Base-by-base conservation (phyloP, 306 rosid species). In the Geum urbanum region DNA sequence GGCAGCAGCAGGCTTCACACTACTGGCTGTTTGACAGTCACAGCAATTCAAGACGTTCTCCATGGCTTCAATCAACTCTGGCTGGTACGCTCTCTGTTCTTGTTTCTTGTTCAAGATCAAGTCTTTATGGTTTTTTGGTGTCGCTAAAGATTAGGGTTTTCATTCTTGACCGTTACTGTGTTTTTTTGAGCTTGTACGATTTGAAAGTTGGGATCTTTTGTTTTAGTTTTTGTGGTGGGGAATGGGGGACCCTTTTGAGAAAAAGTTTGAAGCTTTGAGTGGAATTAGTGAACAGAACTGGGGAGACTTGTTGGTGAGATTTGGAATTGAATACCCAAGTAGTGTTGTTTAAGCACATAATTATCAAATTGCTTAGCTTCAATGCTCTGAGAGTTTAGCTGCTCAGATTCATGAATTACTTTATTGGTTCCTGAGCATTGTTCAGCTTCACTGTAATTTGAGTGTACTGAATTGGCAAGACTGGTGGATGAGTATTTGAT, bases 51-150 rank as follows among this genome's bases (percentile, higher is more conserved):
- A 87, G 71, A 37, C 84, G 89, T 43, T 83, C 96, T 6, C 87
- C 89, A 13, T 87, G 96, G 98, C 89, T 92, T 75, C 95, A 87
- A 69, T 86, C 89, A 71, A 80, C 96, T 72, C 80, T 92, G 10
- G 54, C 82, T 9, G 98, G 98, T 92, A 80, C 72, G 8, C 22
- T 65, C 59, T 70, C 27, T 72, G 65, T 56, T 46, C 13, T 16
- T 14, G 27, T 24, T 18, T 22, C 3, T 16, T 60, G 56, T 52
- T 62, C 46, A 63, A 27, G 63, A n/a, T 63, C 63, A 41, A 7
- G 19, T 57, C 64, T 41, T 1, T 35, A 49, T 44, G 20, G 20
- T 62, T 55, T 39, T 4, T 27, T 3, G 6, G 7, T 61, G 71
- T 27, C 20, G 9, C 20, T 22, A 50, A 65, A 8, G 3, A 9